These are phyloP conservation scores for Coniochaeta hoffmannii DNA, from an alignment of 2,329 filamentous ascomycete species.

Conservation along the genomic window DNA sequence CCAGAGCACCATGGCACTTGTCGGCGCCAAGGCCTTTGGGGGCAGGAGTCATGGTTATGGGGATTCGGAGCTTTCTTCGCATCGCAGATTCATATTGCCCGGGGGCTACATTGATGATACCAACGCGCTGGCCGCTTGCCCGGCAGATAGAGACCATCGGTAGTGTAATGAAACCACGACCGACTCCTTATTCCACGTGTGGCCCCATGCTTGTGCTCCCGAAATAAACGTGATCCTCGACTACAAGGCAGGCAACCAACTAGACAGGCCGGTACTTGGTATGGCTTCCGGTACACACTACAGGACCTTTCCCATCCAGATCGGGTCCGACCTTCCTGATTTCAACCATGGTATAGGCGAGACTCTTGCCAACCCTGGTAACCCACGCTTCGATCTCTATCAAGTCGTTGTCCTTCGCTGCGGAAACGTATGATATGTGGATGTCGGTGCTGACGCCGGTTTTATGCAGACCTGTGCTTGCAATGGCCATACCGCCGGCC, in stretches of 20 bases:
- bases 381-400: conserved; percentile 61
- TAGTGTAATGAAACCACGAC: background rate
- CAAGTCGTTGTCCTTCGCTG: conserved; percentile 55
- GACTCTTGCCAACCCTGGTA: conserved; percentile 57
- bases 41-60: background rate
- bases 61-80: background rate
- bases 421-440: conserved; percentile 61
- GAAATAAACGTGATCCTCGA: too few relatives aligned
- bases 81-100: background rate
- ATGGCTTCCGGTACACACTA: conserved; percentile 11
- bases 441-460: conserved; percentile 70
- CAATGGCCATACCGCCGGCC: conserved; percentile 65
- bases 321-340: conserved; percentile 46
- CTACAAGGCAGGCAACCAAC: too few relatives aligned
- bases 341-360: conserved; percentile 61
- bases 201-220: background rate
- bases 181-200: background rate
- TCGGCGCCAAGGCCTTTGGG: too few relatives aligned
- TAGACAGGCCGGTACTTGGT: conserved; percentile 9
- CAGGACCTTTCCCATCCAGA: conserved; percentile 5
- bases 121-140: background rate
- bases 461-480: conserved; percentile 51
- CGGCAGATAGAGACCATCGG: background rate
- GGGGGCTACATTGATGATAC: background rate
- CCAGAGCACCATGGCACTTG: too few relatives aligned